Evolutionary conservation across 352 stramenopile species (phyloP).

Genomic region (Chrysophaeum taylorii): DNA sequence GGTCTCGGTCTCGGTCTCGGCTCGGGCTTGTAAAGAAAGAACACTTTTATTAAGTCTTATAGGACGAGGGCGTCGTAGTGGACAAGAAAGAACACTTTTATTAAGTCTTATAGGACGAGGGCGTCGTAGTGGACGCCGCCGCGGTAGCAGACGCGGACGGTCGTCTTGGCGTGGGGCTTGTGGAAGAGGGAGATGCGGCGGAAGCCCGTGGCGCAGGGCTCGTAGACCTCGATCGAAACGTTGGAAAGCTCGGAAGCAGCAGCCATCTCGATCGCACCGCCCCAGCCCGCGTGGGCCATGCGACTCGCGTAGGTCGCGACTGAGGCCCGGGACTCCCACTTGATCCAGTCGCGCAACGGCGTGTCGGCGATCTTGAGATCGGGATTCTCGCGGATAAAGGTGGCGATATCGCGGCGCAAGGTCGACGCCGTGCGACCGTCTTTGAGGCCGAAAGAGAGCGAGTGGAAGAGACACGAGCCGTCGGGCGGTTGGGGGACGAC

Average conservation of each 20-base stretch:
- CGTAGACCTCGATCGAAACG: constrained; percentile 31
- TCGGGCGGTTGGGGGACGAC: constrained; percentile 29
- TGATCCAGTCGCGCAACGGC: constrained; percentile 28
- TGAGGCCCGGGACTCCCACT: constrained; percentile 24
- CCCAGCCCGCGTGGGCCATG: constrained; percentile 27
- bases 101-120: neutral
- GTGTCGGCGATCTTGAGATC: constrained; percentile 28
- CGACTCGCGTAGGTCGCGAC: constrained; percentile 20
- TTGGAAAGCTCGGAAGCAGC: constrained; percentile 20
- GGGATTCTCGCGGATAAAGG: constrained; percentile 28
- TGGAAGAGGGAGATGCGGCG: constrained; percentile 31
- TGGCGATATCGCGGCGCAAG: constrained; percentile 18
- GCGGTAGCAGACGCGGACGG: constrained; percentile 29
- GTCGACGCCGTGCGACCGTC: constrained; percentile 8
- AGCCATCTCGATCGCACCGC: constrained; percentile 34
- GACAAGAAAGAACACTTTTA: too few relatives aligned
- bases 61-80: neutral
- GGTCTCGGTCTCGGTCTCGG: too few relatives aligned
- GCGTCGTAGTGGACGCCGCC: constrained; percentile 34
- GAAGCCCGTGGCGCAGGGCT: constrained; percentile 20
- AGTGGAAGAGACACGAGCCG: constrained; percentile 33
- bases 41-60: too few relatives aligned
- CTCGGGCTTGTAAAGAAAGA: too few relatives aligned
- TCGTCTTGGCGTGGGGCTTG: neutral
- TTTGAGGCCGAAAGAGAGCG: constrained; percentile 25